phyloP scores from a whole-genome alignment of 805 yeast species.

The Schwanniomyces sp. region DNA sequence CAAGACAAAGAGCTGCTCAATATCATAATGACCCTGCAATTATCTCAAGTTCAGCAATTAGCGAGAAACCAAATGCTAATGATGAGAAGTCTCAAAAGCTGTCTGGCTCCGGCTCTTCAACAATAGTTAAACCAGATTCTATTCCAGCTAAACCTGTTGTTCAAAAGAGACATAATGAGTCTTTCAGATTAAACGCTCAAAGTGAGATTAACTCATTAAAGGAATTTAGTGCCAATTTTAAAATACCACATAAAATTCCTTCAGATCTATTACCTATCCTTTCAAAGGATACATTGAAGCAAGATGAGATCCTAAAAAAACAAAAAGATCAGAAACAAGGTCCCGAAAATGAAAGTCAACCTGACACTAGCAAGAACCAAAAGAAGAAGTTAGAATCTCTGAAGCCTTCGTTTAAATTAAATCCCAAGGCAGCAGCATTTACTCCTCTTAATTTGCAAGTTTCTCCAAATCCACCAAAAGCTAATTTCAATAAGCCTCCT shows the following conservation, averaged over 20 bases:
- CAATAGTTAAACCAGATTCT: slow-evolving; percentile 26
- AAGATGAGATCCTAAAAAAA: slow-evolving; percentile 55
- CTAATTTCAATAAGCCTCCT: slow-evolving; percentile 21
- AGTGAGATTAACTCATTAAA: slow-evolving; percentile 68
- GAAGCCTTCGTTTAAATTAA: slow-evolving; percentile 66
- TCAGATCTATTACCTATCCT: slow-evolving; percentile 67
- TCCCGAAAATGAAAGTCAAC: slow-evolving; percentile 3
- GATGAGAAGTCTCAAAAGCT: slow-evolving; percentile 9
- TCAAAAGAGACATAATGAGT: slow-evolving; percentile 26
- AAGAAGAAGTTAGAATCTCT: slow-evolving; percentile 56
- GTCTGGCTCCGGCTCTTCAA: not conserved
- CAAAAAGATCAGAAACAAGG: slow-evolving; percentile 18
- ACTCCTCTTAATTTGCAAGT: slow-evolving; percentile 44
- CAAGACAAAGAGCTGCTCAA: slow-evolving; percentile 53
- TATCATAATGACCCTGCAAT: slow-evolving; percentile 67
- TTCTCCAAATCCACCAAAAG: slow-evolving; percentile 28
- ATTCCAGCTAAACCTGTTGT: slow-evolving; percentile 31
- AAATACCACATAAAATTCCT: slow-evolving; percentile 63
- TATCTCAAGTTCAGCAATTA: slow-evolving; percentile 50
- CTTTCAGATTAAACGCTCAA: slow-evolving; percentile 49
- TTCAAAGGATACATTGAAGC: slow-evolving; percentile 65
- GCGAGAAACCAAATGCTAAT: not conserved
- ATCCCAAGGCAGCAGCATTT: slow-evolving; percentile 67
- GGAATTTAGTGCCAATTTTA: slow-evolving; percentile 80
- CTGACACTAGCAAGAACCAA: slow-evolving; percentile 8